Evolutionary conservation across 192 early-diverging fungal species (phyloP), one percentile per base, ranked within the genome.

Genomic region (Linderina pennispora): DNA sequence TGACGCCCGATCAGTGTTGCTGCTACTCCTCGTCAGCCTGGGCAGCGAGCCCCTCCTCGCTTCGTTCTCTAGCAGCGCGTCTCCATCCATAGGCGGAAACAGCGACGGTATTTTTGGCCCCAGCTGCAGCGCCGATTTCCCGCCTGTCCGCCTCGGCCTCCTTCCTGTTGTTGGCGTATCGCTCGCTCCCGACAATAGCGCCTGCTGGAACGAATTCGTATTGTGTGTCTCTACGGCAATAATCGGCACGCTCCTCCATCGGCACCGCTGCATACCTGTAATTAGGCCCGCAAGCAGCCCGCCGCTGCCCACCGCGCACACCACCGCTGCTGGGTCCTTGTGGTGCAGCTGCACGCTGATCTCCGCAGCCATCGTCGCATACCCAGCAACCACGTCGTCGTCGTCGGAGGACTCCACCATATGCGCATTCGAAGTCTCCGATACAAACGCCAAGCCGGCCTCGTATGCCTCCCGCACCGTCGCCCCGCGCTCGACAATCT

Each of bases 221-320:
- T 82, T 81, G 61, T 84, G 79, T 1, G 85, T 88, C 49, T 88
- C 85, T 6, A 82, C 80, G 2, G 85, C 82, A 62, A 88, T 77
- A 3, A 85, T 59, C 22, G 85, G 85, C 0, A 88, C 85, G 18
- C 79, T 64, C 32, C 72, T 52, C 85, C 85, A 85, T 0, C 65
- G 75, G 36, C 68, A 69, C 36, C 57, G 65, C 32, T 80, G 75
- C 9, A 81, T 54, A 0, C 86, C 86, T 19, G 71, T 65, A 43
- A 88, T 76, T 9, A 88, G 41, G 9, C 86, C 86, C 16, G 80
- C 80, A 23, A 88, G 57, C 47, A 85, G 48, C 0, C 80, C 86
- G 19, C 86, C 86, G 23, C 86, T 84, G 4, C 86, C 86, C 4
- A 88, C 83, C 2, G 76, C 55, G 24, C 73, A 73, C 36, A 88